Base-by-base conservation (phyloP, 768 basidiomycete species). In the Crassisporium funariophilum region DNA sequence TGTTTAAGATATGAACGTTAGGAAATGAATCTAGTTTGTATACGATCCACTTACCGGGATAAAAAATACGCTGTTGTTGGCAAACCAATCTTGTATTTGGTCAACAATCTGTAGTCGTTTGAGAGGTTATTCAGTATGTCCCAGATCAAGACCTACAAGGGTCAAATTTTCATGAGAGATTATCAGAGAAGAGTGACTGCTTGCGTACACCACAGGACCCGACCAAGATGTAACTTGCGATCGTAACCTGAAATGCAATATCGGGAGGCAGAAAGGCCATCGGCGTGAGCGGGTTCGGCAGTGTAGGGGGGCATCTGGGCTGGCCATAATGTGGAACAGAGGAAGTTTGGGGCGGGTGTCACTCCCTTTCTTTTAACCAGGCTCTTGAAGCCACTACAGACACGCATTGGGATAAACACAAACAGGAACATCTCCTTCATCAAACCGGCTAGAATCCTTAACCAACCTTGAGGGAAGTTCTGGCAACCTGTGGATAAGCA, bases 111-210 rank as follows among this genome's bases (percentile, higher is more conserved):
- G 27, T 54, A 64, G 40, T 67, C 61, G 5, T 44, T 41, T 2
- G 34, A 5, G 6, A 64, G 19, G 44, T 67, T 59, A 33, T 56
- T 25, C 13, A 64, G 43, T 25, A 67, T 49, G 41, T 68, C 67
- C 67, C 65, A 68, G 13, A 63, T 41, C 16, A 61, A 38, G 10
- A 57, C 50, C 63, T 66, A 38, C n/a, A n/a, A n/a, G n/a, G n/a
- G n/a, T n/a, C n/a, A n/a, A n/a, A n/a, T n/a, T n/a, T n/a, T n/a
- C n/a, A n/a, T n/a, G n/a, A n/a, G n/a, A n/a, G n/a, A n/a, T n/a
- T n/a, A n/a, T n/a, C n/a, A n/a, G n/a, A n/a, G n/a, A n/a, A n/a
- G n/a, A n/a, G n/a, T n/a, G 29, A 31, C n/a, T 31, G 29, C 10
- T 5, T 11, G 29, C 50, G 20, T 34, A 57, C 55, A 15, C 42